These are phyloP conservation scores for Castanea crenata DNA, from an alignment of 306 rosid genomes.

Conservation along the genomic window DNA sequence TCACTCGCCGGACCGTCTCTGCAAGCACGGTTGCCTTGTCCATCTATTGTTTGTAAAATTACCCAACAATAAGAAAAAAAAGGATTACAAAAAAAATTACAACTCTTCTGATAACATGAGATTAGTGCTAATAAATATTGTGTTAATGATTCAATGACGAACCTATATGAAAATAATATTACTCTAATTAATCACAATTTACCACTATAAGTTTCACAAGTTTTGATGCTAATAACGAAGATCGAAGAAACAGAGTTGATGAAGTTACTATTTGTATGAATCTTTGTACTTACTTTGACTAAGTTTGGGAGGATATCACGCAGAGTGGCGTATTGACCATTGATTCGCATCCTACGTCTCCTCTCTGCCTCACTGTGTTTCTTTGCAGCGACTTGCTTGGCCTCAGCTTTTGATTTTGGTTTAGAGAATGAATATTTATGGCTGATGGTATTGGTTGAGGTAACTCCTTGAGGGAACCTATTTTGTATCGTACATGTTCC, in stretches of 20 bases:
- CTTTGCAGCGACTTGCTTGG: slow-evolving; percentile 47
- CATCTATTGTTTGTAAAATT: slow-evolving; percentile 32
- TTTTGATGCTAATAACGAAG: neutral
- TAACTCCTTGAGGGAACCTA: slow-evolving; percentile 25
- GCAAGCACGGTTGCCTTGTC: slow-evolving; percentile 70
- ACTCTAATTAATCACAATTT: too few relatives aligned
- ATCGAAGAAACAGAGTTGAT: neutral
- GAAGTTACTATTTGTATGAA: neutral
- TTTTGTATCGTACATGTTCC: slow-evolving; percentile 22
- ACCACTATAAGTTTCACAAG: neutral
- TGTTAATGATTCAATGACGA: too few relatives aligned
- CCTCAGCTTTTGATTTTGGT: slow-evolving; percentile 49
- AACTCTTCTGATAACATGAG: too few relatives aligned
- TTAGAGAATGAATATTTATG: slow-evolving; percentile 30
- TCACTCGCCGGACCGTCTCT: slow-evolving; percentile 54
- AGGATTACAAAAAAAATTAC: too few relatives aligned
- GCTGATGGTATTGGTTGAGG: slow-evolving; percentile 22
- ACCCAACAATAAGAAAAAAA: neutral
- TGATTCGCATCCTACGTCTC: slow-evolving; percentile 73
- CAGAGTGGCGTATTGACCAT: slow-evolving; percentile 59
- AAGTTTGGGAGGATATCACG: slow-evolving; percentile 52
- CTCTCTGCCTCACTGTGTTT: slow-evolving; percentile 74
- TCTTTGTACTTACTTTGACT: slow-evolving; percentile 45
- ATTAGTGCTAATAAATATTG: too few relatives aligned
- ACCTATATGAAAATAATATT: too few relatives aligned